A percentile compares a stretch with the other conserved stretches of the same genome.
Conservation (phyloP, 2,329 filamentous ascomycete genomes). For the Plenodomus biglobosus region DNA sequence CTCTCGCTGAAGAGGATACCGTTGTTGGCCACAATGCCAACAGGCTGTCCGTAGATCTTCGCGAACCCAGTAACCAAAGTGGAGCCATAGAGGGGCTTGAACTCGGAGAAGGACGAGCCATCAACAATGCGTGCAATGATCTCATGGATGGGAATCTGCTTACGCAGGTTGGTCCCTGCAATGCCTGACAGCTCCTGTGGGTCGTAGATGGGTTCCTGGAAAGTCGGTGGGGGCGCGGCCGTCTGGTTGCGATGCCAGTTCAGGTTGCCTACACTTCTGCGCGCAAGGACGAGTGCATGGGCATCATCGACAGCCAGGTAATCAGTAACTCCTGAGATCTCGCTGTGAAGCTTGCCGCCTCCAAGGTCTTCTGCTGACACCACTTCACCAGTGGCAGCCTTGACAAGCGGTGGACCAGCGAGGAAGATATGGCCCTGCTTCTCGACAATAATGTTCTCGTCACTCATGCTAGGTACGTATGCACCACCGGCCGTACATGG, state of each 20-base stretch:
- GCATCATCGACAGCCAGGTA: constrained; percentile 94
- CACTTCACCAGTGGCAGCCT: constrained; percentile 91
- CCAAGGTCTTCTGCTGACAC: constrained; percentile 90
- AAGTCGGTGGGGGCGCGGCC: constrained; percentile 45
- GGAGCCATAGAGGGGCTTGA: constrained; percentile 87
- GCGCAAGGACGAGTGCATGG: constrained; percentile 82
- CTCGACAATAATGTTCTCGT: constrained; percentile 95
- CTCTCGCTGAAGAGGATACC: constrained; percentile 91
- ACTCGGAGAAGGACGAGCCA: constrained; percentile 85
- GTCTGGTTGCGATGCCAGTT: constrained; percentile 70
- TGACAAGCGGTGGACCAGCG: constrained; percentile 89
- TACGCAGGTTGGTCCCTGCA: constrained; percentile 84
- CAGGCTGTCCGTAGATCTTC: constrained; percentile 81
- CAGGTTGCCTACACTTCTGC: constrained; percentile 81
- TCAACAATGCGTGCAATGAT: constrained; percentile 93
- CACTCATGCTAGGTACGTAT: constrained; percentile 96
- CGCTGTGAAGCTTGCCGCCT: constrained; percentile 85
- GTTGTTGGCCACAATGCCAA: constrained; percentile 94
- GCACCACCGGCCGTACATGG: constrained; percentile 94
- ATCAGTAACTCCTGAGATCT: constrained; percentile 89
- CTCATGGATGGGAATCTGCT: constrained; percentile 82
- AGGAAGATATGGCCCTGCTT: constrained; percentile 98
- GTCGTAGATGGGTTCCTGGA: constrained; percentile 77
- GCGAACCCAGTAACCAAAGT: constrained; percentile 91
- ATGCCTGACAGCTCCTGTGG: constrained; percentile 82